Evolutionary conservation across 441 rosid species (phyloP).

Genomic region (Jatropha podagrica): DNA sequence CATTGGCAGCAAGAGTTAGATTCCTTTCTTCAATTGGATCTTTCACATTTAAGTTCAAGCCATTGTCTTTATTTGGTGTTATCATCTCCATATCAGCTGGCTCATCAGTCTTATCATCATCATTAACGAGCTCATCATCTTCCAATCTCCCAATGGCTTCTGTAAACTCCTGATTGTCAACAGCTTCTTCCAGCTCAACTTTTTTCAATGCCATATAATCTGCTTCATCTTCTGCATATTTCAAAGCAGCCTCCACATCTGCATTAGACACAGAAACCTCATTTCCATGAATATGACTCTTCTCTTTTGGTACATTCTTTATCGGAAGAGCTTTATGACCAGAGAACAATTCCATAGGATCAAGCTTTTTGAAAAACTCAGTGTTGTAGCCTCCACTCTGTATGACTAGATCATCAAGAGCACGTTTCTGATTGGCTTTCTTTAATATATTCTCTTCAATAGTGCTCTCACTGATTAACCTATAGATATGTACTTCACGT

Average conservation of each 20-base stretch:
- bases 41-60: slow-evolving; percentile 30
- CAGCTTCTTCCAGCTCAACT: slow-evolving; percentile 99
- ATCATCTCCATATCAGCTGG: slow-evolving; percentile 51
- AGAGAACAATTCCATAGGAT: slow-evolving; percentile 95
- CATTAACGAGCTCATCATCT: slow-evolving; percentile 87
- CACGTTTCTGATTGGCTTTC: slow-evolving; percentile 99
- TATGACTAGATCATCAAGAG: slow-evolving; percentile 96
- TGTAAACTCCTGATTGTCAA: slow-evolving; percentile 97
- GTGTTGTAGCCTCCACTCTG: slow-evolving; percentile 99
- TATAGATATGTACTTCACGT: slow-evolving; percentile 96
- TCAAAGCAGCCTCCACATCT: slow-evolving; percentile 98
- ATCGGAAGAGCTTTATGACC: slow-evolving; percentile 66
- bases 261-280: slow-evolving; percentile 78
- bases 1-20: slow-evolving; percentile 59
- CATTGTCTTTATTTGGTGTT: slow-evolving; percentile 43
- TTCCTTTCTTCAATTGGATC: slow-evolving; percentile 60
- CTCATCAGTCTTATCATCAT: slow-evolving; percentile 88
- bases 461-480: slow-evolving; percentile 97
- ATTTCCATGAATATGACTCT: slow-evolving; percentile 41
- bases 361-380: slow-evolving; percentile 98
- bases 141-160: slow-evolving; percentile 89
- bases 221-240: slow-evolving; percentile 99
- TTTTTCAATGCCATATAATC: slow-evolving; percentile 99
- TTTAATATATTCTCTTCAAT: slow-evolving; percentile 98
- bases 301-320: slow-evolving; percentile 62